A percentile compares a stretch with the other conserved stretches of the same genome.
These are phyloP conservation scores for Sugiyamaella sp. DNA, from an alignment of 1,139 yeast genomes.

Conservation along the genomic window DNA sequence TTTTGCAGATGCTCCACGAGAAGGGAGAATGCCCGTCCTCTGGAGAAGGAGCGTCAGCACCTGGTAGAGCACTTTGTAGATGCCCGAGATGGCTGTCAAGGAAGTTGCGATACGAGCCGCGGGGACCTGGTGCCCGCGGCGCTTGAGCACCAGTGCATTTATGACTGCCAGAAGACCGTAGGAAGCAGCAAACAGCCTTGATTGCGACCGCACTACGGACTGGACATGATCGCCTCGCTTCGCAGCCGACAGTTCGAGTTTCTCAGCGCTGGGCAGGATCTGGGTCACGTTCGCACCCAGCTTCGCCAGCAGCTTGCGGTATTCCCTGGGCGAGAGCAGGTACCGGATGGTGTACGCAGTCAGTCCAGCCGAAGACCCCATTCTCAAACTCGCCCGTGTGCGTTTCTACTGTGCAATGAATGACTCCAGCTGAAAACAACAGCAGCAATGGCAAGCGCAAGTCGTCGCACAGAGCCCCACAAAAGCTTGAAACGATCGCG, in stretches of 20 bases:
- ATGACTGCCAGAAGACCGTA: conserved; percentile 34
- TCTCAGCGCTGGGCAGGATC: conserved; percentile 25
- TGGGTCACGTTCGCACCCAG: conserved; percentile 21
- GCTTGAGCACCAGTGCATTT: conserved; percentile 27
- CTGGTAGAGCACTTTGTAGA: conserved; percentile 35
- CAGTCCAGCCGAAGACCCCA: conserved; percentile 18
- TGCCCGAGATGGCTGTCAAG: conserved; percentile 35
- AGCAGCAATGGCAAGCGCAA: too few relatives aligned
- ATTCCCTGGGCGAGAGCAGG: conserved; percentile 35
- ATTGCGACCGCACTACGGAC: conserved; percentile 34
- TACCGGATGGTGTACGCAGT: conserved; percentile 35
- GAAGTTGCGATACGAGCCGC: conserved; percentile 35
- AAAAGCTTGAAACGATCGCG: background rate
- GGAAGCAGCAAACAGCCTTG: conserved; percentile 37
- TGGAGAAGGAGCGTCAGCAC: conserved; percentile 24
- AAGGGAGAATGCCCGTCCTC: conserved; percentile 5
- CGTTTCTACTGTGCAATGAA: background rate
- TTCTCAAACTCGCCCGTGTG: background rate
- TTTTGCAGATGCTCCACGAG: conserved; percentile 18
- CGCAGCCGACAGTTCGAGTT: conserved; percentile 21
- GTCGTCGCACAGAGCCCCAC: too few relatives aligned
- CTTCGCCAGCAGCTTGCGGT: conserved; percentile 26
- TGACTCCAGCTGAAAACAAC: too few relatives aligned
- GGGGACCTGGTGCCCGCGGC: conserved; percentile 21
- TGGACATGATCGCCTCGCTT: conserved; percentile 25